A percentile compares a stretch with the other conserved stretches of the same genome.
Evolutionary conservation across 495 filamentous ascomycete genomes (phyloP).

Genomic region (Glonium stellatum): DNA sequence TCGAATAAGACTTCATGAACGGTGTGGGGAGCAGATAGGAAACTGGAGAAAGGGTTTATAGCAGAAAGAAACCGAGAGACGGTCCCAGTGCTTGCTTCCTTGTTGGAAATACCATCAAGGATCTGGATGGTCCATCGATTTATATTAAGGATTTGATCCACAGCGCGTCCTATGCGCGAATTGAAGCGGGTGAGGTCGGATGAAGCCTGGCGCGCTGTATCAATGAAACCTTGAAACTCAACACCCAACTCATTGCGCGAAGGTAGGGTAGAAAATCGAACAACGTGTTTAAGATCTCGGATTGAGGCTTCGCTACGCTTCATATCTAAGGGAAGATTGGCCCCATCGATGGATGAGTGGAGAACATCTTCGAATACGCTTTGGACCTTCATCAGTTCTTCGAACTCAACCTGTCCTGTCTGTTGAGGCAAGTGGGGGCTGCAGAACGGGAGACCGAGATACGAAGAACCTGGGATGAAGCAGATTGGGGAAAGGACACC

Average conservation of each 20-base stretch:
- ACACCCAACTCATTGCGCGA: slow-evolving; percentile 54
- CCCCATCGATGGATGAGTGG: slow-evolving; percentile 50
- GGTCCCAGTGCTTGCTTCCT: slow-evolving; percentile 35
- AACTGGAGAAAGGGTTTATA: slow-evolving; percentile 47
- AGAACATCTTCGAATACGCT: slow-evolving; percentile 58
- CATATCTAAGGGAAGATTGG: slow-evolving; percentile 59
- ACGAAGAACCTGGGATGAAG: slow-evolving; percentile 52
- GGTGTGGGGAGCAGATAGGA: slow-evolving; percentile 48
- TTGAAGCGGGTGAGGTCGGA: slow-evolving; percentile 60
- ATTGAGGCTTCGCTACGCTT: slow-evolving; percentile 65
- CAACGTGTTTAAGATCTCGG: slow-evolving; percentile 62
- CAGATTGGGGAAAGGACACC: slow-evolving; percentile 54
- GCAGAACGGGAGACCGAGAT: slow-evolving; percentile 57
- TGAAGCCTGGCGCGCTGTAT: slow-evolving; percentile 48
- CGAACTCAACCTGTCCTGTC: slow-evolving; percentile 49
- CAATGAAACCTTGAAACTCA: slow-evolving; percentile 62
- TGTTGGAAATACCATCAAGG: slow-evolving; percentile 39
- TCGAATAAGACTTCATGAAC: slow-evolving; percentile 45
- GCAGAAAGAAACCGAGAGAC: slow-evolving; percentile 39
- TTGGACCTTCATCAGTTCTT: slow-evolving; percentile 60
- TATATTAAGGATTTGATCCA: slow-evolving; percentile 62
- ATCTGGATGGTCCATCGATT: slow-evolving; percentile 58
- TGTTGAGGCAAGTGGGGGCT: neutral
- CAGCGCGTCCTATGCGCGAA: slow-evolving; percentile 56
- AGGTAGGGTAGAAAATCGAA: slow-evolving; percentile 46